Evolutionary conservation across 768 basidiomycete genomes (phyloP), one percentile per base, ranked within the genome.

Genomic region (Gloeophyllum trabeum): DNA sequence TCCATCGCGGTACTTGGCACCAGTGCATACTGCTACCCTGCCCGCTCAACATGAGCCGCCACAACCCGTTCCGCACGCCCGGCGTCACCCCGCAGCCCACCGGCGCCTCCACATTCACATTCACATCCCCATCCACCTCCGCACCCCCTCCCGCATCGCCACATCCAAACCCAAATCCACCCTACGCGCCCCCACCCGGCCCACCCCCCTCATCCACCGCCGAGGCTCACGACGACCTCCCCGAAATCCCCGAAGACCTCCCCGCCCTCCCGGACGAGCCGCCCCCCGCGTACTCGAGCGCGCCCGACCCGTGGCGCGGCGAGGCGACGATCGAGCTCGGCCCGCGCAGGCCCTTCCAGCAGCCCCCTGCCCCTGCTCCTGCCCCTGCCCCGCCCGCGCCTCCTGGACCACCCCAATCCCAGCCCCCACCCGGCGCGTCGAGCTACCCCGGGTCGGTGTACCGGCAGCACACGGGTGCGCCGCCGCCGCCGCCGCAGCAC

Each of bases 261-360:
- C 32, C 49, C n/a, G 35, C 24, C 39, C 30, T 21, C 35, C 4
- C 52, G 39, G 55, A 61, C 2, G 79, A 79, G 16, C 60, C 65
- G 7, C 84, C 83, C 1, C 85, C 85, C 1, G 75, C 83, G 1
- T 88, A 87, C 51, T 82, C 82, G 0, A 61, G 73, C 0, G 48
- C 66, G 2, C 71, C 83, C 3, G 69, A 78, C 37, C 37, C 63
- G 14, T 48, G 56, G 35, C 61, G 69, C 2, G 85, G 81, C 12
- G 85, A 88, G 53, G 59, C 65, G 1, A 75, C 79, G 0, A 46
- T 87, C 2, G 75, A 82, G 42, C 59, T 69, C 16, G 83, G 85
- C 0, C 84, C 83, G 0, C 42, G 59, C 4, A 51, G 81, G 10
- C 79, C 83, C 0, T 85, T 81, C 50, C 79, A 81, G 51, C 62